Evolutionary conservation across 2,329 filamentous ascomycete genomes (phyloP), one percentile per base, ranked within the genome.

Genomic region (Venturia carpophila): DNA sequence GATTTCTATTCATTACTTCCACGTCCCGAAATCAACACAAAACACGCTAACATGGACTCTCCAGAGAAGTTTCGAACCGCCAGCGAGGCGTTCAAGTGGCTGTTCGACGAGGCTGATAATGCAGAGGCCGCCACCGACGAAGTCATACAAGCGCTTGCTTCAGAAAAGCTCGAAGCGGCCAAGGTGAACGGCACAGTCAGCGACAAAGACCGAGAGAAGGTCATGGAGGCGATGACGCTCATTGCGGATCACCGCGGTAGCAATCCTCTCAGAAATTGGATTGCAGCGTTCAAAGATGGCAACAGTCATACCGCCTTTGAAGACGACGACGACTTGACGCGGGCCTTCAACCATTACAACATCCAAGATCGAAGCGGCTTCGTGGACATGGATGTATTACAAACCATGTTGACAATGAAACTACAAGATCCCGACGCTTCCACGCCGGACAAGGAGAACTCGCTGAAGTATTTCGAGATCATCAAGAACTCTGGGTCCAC

Each of bases 221-320:
- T 61, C 60, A 75, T 76, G 56, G 82, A 82, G 68, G 86, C 86
- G 11, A 75, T 88, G 49, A 73, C 78, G 42, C 74, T 87, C 30
- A 87, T 88, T 67, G 85, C 85, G 3, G 77, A 84, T 34, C 73
- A 79, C 64, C 79, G 86, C 15, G 80, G 84, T 58, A 88, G 85
- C 66, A 73, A 80, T 21, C 72, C 75, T 19, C 74, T 88, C 17
- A 77, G 77, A 17, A 77, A 78, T 64, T 87, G 81, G 71, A 27
- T 52, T 15, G 47, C 21, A 27, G 47, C 21, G n/a, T 27, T 15
- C 71, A 86, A 41, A 15, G 83, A 80, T 1, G 84, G 82, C 13
- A 76, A 80, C 60, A 76, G 75, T 5, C 74, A 76, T 17, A 73
- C 76, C 37, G 79, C 82, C 64, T 86, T 87, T 47, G 60, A 64